A percentile compares a stretch with the other conserved stretches of the same genome.
These are phyloP conservation scores for Tilletia caries DNA, from an alignment of 1,284 basidiomycete species.

Conservation along the genomic window DNA sequence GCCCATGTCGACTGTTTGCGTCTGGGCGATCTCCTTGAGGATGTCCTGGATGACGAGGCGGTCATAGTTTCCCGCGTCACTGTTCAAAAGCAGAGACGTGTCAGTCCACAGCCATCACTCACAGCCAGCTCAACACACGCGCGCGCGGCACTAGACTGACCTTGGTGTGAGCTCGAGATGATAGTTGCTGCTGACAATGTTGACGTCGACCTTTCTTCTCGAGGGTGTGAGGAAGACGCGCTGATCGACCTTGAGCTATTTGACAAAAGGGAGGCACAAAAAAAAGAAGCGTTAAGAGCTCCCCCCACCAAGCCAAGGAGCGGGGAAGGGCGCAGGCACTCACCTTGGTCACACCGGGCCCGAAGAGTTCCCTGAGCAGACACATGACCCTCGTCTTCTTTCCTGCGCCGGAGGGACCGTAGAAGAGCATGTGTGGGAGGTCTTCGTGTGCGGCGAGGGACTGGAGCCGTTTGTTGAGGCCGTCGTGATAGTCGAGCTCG, in stretches of 20 bases:
- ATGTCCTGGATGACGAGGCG: constrained; percentile 94
- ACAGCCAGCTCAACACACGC: background rate
- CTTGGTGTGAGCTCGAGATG: constrained; percentile 98
- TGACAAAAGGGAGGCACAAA: constrained; percentile 14
- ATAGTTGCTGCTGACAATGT: constrained; percentile 85
- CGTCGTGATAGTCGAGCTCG: constrained; percentile 82
- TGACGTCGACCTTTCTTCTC: constrained; percentile 90
- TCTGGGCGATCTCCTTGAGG: constrained; percentile 97
- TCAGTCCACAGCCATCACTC: background rate
- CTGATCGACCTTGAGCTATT: constrained; percentile 99
- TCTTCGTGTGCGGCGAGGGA: constrained; percentile 66
- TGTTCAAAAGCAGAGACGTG: constrained; percentile 50
- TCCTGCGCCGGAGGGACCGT: constrained; percentile 92
- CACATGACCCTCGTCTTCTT: constrained; percentile 90
- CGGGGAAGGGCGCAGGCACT: constrained; percentile 17
- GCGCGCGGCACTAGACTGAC: constrained; percentile 56
- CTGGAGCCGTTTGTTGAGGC: constrained; percentile 73
- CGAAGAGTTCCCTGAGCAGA: constrained; percentile 83
- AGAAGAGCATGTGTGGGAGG: constrained; percentile 97
- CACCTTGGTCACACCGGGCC: constrained; percentile 87
- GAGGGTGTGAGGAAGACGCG: constrained; percentile 91
- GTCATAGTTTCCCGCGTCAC: constrained; percentile 94
- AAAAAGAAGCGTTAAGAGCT: too few relatives aligned
- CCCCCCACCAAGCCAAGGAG: background rate
- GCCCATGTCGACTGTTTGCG: constrained; percentile 92